Base-by-base conservation (phyloP, 768 basidiomycete genomes). In the Agaricus subrufescens region DNA sequence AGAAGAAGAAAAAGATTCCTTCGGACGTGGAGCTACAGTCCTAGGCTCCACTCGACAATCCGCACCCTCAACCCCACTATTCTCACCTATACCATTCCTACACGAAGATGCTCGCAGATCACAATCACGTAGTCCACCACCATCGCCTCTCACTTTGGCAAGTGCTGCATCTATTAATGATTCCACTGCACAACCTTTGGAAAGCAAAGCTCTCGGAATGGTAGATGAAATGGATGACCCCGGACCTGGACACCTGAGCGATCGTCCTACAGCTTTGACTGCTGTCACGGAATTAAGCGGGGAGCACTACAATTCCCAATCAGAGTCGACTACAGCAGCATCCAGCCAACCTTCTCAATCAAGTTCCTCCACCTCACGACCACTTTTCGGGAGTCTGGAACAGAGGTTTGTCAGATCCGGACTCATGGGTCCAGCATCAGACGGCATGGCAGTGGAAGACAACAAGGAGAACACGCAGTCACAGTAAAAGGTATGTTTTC, bases 211-310 rank as follows among this genome's bases (percentile, higher is more conserved):
- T 4, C 71, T 93, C 5, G 90, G 91, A 0, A 74, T 93, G 15
- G 91, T 94, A 29, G 91, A 94, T 61, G 90, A 93, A 69, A 71
- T 93, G 61, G 91, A 93, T 62, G 88, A 92, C 69, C 90, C 91
- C 3, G 75, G 81, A 50, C 91, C 91, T 12, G 91, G 89, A 23
- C 91, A 93, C 68, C 75, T 93, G 77, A 89, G 90, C 62, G 86
- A 91, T 46, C 84, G 84, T 65, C 90, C 90, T 3, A 87, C 81
- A 3, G 76, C 90, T 1, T 70, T 92, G 47, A 81, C 80, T 14
- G 73, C 85, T 8, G 82, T 84, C n/a, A 89, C 87, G 11, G 49
- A 9, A 78, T 79, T 4, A 47, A 54, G 46, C 19, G 38, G 34
- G 12, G 52, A 45, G 7, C 46, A 54, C 27, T 46, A 30, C 14